Percentiles rank a stretch among this genome's conserved stretches.
Conservation (phyloP, 1,284 basidiomycete species). For the Sporisorium iseilematis-ciliati region DNA sequence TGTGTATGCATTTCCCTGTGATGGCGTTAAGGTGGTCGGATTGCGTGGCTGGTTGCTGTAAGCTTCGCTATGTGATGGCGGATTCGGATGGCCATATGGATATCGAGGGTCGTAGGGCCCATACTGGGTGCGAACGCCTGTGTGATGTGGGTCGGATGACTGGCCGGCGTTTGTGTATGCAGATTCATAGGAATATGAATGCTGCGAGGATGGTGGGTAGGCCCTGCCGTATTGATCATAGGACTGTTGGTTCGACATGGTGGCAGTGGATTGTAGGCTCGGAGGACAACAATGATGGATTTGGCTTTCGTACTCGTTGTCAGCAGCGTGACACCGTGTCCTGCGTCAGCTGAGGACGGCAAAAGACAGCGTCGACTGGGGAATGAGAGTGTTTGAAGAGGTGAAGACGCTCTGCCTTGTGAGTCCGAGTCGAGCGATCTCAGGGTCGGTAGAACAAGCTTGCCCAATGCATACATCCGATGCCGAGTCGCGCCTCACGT, state of each 20-base stretch:
- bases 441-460: too few relatives aligned
- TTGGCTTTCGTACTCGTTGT: background rate
- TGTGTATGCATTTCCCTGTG: background rate
- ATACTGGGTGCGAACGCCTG: constrained; percentile 24
- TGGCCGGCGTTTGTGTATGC: background rate
- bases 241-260: constrained; percentile 30
- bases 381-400: too few relatives aligned
- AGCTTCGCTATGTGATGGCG: background rate
- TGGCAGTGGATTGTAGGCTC: background rate
- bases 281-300: background rate
- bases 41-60: constrained; percentile 1
- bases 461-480: background rate
- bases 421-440: too few relatives aligned
- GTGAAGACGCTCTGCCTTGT: too few relatives aligned
- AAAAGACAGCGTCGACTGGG: too few relatives aligned
- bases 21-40: background rate
- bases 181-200: constrained; percentile 8
- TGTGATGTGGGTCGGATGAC: constrained; percentile 19
- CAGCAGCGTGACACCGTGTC: background rate
- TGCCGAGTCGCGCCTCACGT: background rate
- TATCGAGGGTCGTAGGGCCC: constrained; percentile 42
- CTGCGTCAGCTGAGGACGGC: too few relatives aligned
- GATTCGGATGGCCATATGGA: constrained; percentile 16
- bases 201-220: constrained; percentile 18
- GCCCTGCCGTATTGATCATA: constrained; percentile 26